Evolutionary conservation across 1,139 yeast genomes (phyloP).

Genomic region (Yamadazyma kanchanaburiensis): DNA sequence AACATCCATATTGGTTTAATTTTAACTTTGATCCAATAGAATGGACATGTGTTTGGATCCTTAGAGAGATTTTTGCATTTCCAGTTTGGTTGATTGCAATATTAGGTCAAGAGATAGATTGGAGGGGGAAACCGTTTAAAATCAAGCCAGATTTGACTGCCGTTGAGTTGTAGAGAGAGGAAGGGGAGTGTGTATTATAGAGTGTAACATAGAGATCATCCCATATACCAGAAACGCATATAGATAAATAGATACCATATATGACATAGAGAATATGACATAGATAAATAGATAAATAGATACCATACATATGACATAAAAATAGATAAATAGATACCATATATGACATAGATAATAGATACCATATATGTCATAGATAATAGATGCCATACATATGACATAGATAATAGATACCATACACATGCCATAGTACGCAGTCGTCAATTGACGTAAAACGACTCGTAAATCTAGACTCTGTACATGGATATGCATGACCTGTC

Average conservation of each 20-base stretch:
- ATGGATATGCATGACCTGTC: no score
- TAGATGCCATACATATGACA: no score
- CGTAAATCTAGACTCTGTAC: no score
- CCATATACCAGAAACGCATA: neutral
- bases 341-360: no score
- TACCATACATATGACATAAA: no score
- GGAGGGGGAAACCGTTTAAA: constrained; percentile 79
- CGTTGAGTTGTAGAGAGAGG: constrained; percentile 44
- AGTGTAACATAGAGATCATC: neutral
- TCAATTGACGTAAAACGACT: no score
- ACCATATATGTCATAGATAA: no score
- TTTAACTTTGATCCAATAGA: constrained; percentile 11
- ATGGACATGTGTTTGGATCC: constrained; percentile 52
- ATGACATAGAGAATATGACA: neutral
- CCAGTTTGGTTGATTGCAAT: constrained; percentile 85
- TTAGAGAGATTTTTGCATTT: constrained; percentile 71
- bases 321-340: no score
- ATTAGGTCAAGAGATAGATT: constrained; percentile 71
- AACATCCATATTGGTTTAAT: constrained; percentile 27
- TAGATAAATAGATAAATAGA: no score
- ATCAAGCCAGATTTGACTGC: constrained; percentile 77
- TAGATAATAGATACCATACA: no score
- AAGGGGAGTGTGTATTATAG: no score
- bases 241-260: neutral
- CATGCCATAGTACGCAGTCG: no score